Conservation (phyloP, 441 rosid species). For the Sinapis alba region DNA sequence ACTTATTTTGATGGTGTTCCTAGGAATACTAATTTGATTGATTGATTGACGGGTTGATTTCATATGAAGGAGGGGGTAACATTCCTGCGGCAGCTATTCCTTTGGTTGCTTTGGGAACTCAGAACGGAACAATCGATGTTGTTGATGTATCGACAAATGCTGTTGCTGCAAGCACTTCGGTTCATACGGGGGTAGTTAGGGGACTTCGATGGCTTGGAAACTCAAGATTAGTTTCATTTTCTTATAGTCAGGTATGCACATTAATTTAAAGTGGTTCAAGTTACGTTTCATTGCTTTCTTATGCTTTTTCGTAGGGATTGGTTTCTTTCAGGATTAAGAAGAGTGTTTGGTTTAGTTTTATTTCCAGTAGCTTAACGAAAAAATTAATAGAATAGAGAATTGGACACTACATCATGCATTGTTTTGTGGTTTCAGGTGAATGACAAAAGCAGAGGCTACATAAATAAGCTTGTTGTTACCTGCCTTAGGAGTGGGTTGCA, state of each 20-base stretch:
- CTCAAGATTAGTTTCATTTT: constrained; percentile 95
- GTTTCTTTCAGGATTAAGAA: constrained; percentile 18
- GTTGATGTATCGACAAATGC: constrained; percentile 96
- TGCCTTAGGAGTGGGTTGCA: constrained; percentile 97
- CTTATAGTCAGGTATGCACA: constrained; percentile 77
- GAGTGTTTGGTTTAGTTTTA: constrained; percentile 7
- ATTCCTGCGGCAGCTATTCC: constrained; percentile 96
- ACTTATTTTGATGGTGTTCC: constrained; percentile 7
- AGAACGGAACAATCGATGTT: constrained; percentile 81
- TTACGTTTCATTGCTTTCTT: constrained; percentile 21
- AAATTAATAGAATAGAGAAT: not conserved
- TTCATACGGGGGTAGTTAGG: constrained; percentile 77
- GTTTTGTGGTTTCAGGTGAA: constrained; percentile 62
- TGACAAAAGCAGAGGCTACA: constrained; percentile 94
- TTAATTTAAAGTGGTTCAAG: constrained; percentile 13
- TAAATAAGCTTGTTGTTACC: constrained; percentile 84
- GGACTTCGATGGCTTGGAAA: constrained; percentile 99
- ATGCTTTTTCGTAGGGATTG: constrained; percentile 1
- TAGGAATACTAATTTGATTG: constrained; percentile 22
- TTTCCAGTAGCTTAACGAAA: constrained; percentile 12
- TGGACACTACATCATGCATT: constrained; percentile 20
- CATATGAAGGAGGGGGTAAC: constrained; percentile 85
- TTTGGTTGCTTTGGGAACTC: constrained; percentile 98
- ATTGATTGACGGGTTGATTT: constrained; percentile 40
- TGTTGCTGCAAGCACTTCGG: constrained; percentile 85